A percentile compares a stretch with the other conserved stretches of the same genome.
phyloP scores from a whole-genome alignment of 2,329 filamentous ascomycete genomes.

The Colletotrichum cereale region DNA sequence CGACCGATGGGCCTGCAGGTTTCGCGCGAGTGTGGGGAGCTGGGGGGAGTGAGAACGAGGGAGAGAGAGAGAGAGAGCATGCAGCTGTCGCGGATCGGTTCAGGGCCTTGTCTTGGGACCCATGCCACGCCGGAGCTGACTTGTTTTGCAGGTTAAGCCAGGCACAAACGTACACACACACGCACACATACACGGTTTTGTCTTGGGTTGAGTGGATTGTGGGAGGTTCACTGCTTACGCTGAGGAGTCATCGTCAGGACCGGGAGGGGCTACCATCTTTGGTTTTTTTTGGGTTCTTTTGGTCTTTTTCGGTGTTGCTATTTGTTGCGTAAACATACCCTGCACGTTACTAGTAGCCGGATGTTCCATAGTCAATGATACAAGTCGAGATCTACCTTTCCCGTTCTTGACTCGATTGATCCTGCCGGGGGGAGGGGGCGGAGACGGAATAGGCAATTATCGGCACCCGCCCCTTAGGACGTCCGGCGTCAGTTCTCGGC shows the following conservation, averaged over 20 bases:
- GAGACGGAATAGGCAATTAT: neutral
- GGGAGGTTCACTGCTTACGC: neutral
- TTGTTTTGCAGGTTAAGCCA: neutral
- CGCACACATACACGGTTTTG: neutral
- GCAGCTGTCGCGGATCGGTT: neutral
- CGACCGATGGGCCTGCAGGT: constrained; percentile 22
- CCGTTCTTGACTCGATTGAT: too few species aligned
- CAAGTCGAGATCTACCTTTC: neutral
- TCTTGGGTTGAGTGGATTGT: constrained; percentile 5
- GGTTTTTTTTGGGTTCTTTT: neutral
- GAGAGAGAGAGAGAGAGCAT: neutral
- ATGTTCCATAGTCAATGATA: neutral
- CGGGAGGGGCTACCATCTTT: neutral
- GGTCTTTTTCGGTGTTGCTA: neutral
- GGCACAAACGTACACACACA: neutral
- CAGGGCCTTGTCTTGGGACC: neutral
- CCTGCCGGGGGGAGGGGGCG: neutral
- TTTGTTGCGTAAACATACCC: neutral
- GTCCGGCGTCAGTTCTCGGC: neutral
- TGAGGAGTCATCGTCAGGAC: neutral
- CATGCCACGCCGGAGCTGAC: constrained; percentile 1
- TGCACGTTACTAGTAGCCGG: neutral
- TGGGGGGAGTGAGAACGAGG: neutral
- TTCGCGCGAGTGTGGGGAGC: constrained; percentile 8
- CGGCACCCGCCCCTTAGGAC: neutral